Evolutionary conservation across 768 basidiomycete genomes (phyloP).

Genomic region (Psilocybe tampanensis): DNA sequence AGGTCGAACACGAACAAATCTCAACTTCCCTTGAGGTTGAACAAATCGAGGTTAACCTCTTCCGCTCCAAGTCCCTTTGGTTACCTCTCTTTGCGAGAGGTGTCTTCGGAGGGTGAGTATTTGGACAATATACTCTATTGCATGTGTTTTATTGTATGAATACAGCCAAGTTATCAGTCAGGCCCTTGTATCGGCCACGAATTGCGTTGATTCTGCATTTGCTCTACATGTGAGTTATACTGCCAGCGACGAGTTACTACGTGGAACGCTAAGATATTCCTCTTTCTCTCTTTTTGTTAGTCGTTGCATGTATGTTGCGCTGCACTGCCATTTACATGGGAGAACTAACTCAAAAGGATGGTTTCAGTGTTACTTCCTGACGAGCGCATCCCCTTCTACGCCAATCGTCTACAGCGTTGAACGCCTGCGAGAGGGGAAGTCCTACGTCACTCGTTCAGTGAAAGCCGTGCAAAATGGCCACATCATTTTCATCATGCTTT

Average conservation of each 20-base stretch:
- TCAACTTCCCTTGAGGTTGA: slow-evolving; percentile 79
- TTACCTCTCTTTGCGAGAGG: slow-evolving; percentile 65
- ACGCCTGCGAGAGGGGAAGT: slow-evolving; percentile 70
- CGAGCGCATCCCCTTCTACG: slow-evolving; percentile 69
- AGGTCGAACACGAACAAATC: slow-evolving; percentile 68
- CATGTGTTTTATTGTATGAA: not conserved
- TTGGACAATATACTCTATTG: not conserved
- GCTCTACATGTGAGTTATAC: slow-evolving; percentile 65
- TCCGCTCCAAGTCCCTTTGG: slow-evolving; percentile 75
- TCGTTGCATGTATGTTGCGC: slow-evolving; percentile 64
- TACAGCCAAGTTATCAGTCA: slow-evolving; percentile 81
- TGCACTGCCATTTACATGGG: not conserved
- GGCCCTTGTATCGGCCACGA: slow-evolving; percentile 80
- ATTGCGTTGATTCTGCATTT: slow-evolving; percentile 65
- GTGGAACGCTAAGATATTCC: not conserved
- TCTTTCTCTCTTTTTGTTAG: slow-evolving; percentile 31
- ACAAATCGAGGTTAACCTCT: slow-evolving; percentile 74
- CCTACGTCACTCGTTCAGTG: slow-evolving; percentile 69
- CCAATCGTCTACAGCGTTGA: slow-evolving; percentile 84
- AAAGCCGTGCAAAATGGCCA: slow-evolving; percentile 58
- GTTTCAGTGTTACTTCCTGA: slow-evolving; percentile 77
- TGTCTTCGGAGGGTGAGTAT: slow-evolving; percentile 73
- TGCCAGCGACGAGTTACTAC: not conserved
- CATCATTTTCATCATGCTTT: slow-evolving; percentile 62
- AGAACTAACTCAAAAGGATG: not conserved